Conservation (phyloP, 805 yeast species). For the Yarrowia deformans region DNA sequence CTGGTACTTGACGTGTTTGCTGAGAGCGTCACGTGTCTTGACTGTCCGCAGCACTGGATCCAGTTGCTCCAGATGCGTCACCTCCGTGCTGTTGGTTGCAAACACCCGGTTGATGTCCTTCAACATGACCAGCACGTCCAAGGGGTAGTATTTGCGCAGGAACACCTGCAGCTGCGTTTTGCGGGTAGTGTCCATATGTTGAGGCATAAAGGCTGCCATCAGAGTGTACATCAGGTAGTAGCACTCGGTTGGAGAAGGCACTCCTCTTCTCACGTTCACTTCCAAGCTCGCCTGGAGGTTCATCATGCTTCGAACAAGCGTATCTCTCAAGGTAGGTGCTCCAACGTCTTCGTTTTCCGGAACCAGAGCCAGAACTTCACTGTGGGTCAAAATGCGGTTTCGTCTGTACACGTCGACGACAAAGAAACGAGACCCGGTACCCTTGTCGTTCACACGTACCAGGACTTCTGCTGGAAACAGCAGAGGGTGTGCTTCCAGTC, state of each 20-base stretch:
- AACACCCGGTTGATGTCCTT: conserved; percentile 32
- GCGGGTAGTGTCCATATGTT: conserved; percentile 9
- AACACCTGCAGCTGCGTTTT: conserved; percentile 21
- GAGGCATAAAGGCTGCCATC: conserved; percentile 30
- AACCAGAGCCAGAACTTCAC: conserved; percentile 10
- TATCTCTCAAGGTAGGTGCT: conserved; percentile 15
- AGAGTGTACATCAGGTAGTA: conserved; percentile 31
- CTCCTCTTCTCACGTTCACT: conserved; percentile 22
- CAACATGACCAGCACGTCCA: conserved; percentile 31
- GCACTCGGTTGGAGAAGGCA: conserved; percentile 28
- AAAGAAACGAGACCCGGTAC: conserved; percentile 12
- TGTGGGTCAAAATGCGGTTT: conserved; percentile 33
- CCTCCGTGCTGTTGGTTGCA: background rate
- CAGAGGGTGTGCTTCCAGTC: conserved; percentile 26
- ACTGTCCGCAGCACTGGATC: conserved; percentile 3
- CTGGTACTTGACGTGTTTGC: background rate
- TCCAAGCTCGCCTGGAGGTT: conserved; percentile 30
- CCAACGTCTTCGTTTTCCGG: conserved; percentile 29
- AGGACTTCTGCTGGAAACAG: conserved; percentile 17
- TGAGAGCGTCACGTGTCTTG: background rate
- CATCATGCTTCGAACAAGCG: conserved; percentile 19
- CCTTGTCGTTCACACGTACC: conserved; percentile 24
- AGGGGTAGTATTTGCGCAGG: conserved; percentile 17
- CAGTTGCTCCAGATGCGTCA: conserved; percentile 12
- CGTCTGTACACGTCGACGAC: conserved; percentile 26